Conservation (phyloP, 495 filamentous ascomycete species). For the Daldinia caldariorum region DNA sequence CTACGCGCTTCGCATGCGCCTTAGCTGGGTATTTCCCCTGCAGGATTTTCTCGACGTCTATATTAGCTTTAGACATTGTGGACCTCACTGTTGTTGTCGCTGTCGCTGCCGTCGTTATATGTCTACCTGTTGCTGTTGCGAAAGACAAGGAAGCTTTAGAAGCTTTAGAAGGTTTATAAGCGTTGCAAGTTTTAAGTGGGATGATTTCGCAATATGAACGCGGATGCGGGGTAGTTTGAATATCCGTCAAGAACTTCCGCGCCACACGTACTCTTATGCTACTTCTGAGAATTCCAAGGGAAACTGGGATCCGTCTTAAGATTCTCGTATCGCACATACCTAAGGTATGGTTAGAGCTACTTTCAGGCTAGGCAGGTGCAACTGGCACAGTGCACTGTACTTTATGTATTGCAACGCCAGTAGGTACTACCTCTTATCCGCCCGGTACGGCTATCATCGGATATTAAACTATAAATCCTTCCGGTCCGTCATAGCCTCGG, state of each 20-base stretch:
- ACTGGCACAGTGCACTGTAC: background rate
- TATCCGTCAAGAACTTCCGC: constrained; percentile 18
- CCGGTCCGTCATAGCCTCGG: background rate
- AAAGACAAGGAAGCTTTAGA: constrained; percentile 1
- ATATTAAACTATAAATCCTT: constrained; percentile 3
- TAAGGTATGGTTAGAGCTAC: too few species aligned
- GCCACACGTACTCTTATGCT: constrained; percentile 20
- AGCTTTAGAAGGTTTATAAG: too few species aligned
- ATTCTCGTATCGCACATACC: constrained; percentile 7
- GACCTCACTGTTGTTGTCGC: constrained; percentile 10
- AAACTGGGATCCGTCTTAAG: constrained; percentile 1
- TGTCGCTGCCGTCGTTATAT: constrained; percentile 17
- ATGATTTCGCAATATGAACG: constrained; percentile 27
- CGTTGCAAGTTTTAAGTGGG: constrained; percentile 15
- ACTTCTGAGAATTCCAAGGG: background rate
- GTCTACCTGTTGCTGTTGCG: constrained; percentile 26
- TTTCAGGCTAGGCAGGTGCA: constrained; percentile 8
- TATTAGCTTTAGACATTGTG: constrained; percentile 45
- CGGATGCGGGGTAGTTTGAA: constrained; percentile 38
- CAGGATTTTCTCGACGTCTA: constrained; percentile 53
- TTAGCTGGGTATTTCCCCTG: constrained; percentile 95
- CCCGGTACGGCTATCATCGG: background rate
- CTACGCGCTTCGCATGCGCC: constrained; percentile 83
- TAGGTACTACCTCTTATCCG: background rate
- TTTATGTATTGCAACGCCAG: background rate